These are phyloP conservation scores for Aphanomyces astaci DNA, from an alignment of 352 stramenopile species.

Conservation along the genomic window DNA sequence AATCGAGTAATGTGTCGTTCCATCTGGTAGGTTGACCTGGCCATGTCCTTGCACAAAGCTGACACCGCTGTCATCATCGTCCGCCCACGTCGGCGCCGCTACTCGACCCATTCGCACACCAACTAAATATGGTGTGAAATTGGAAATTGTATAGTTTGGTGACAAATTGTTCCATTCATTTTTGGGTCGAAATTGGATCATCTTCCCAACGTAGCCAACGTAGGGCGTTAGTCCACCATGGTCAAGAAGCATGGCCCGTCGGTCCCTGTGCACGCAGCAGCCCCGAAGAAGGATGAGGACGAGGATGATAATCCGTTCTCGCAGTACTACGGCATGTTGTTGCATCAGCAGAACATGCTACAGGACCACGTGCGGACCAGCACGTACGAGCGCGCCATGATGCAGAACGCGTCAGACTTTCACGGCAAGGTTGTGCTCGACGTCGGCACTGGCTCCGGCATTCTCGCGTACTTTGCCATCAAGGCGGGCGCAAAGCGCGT, in stretches of 20 bases:
- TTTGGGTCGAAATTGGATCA: not conserved
- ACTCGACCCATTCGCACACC: constrained; percentile 4
- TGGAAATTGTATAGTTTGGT: too few species aligned
- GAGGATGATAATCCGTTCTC: constrained; percentile 90
- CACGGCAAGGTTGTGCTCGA: constrained; percentile 98
- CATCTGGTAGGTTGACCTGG: not conserved
- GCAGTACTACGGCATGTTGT: constrained; percentile 91
- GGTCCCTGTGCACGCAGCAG: not conserved
- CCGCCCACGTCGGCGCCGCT: not conserved
- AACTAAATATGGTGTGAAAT: not conserved
- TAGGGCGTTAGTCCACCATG: not conserved
- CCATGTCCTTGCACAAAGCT: not conserved
- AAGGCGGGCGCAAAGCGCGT: constrained; percentile 95
- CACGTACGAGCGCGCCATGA: constrained; percentile 97
- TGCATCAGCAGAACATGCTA: constrained; percentile 99
- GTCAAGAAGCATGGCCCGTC: not conserved
- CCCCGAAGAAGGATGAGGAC: constrained; percentile 28
- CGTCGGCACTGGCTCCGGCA: constrained; percentile 98
- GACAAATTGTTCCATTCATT: too few species aligned
- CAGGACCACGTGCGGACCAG: constrained; percentile 98
- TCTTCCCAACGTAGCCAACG: not conserved
- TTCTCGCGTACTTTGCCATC: constrained; percentile 97
- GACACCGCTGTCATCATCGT: not conserved
- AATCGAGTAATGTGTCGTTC: not conserved
- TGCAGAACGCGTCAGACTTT: constrained; percentile 94